Evolutionary conservation across 148 eudicot genomes (phyloP).

Genomic region (Rhododendron vialii): DNA sequence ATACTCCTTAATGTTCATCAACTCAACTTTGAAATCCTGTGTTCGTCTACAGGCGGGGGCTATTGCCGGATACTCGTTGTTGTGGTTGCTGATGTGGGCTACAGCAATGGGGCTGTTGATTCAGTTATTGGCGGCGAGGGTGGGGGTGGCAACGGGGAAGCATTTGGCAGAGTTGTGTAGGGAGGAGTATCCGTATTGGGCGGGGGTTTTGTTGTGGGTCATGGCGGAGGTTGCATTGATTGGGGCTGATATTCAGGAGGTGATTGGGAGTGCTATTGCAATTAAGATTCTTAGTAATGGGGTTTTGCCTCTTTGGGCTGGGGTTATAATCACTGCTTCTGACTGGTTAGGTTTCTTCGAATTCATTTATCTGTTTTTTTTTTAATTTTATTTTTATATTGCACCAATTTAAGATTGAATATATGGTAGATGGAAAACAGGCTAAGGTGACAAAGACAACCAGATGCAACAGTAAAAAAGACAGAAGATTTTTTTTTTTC

Average conservation of each 20-base stretch:
- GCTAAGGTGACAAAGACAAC: not conserved
- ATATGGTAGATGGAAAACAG: not conserved
- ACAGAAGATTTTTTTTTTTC: not conserved
- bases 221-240: constrained; percentile 88
- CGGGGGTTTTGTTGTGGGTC: constrained; percentile 57
- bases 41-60: constrained; percentile 54
- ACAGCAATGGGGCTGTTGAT: constrained; percentile 71
- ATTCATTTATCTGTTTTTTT: not conserved
- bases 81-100: constrained; percentile 85
- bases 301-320: constrained; percentile 77
- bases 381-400: not conserved
- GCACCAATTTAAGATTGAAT: not conserved
- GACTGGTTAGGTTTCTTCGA: constrained; percentile 56
- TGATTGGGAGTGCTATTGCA: constrained; percentile 91
- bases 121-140: constrained; percentile 61
- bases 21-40: not conserved
- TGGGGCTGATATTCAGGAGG: constrained; percentile 95
- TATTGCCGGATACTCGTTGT: constrained; percentile 70
- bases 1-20: not conserved
- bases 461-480: not conserved
- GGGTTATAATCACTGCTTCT: constrained; percentile 79
- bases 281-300: constrained; percentile 76
- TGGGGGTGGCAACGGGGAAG: constrained; percentile 81
- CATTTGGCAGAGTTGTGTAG: constrained; percentile 83
- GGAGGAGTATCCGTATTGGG: constrained; percentile 82